Evolutionary conservation across 2,329 filamentous ascomycete genomes (phyloP), one percentile per base, ranked within the genome.

Genomic region (Nigrograna mackinnonii): DNA sequence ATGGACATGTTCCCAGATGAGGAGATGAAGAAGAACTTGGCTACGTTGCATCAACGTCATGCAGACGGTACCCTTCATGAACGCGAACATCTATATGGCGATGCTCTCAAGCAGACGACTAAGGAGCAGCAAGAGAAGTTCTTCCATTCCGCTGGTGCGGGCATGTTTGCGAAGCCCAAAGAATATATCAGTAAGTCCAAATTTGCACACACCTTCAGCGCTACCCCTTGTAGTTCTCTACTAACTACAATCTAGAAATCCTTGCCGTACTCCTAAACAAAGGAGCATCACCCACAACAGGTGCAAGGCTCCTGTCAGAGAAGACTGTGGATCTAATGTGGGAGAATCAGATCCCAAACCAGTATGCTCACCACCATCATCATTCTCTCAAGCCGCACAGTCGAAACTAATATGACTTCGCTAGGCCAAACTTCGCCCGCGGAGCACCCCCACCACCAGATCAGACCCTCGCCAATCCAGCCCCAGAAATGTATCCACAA

Each of bases 281-380:
- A 46, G 85, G 86, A 34, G 78, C 70, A 0, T 82, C 77, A 22
- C 80, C 85, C 0, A 71, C 54, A 0, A 87, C 82, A 0, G 76
- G 78, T 1, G 60, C 62, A 0, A 70, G 72, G 38, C 76, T 89
- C 22, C 71, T 89, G 5, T 68, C 72, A 16, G 70, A 75, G 13
- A 69, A 75, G 21, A 86, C 83, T 0, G 78, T 89, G 0, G 74
- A 83, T 11, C 64, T 78, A 22, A 85, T 88, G 80, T 87, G 83
- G 61, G 71, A 70, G 43, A 87, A 88, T 58, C 83, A 84, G 49
- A 77, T 85, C 37, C 73, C 78, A 0, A 46, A 76, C 1, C 57
- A 65, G 47, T 54, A 54, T 9, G 55, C 16, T 47, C 9, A 13
- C 20, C 6, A 11, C 21, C n/a, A n/a, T n/a, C n/a, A n/a, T n/a